Evolutionary conservation across 116 monocot species (phyloP), one percentile per base, ranked within the genome.

Genomic region (Iris pallida): DNA sequence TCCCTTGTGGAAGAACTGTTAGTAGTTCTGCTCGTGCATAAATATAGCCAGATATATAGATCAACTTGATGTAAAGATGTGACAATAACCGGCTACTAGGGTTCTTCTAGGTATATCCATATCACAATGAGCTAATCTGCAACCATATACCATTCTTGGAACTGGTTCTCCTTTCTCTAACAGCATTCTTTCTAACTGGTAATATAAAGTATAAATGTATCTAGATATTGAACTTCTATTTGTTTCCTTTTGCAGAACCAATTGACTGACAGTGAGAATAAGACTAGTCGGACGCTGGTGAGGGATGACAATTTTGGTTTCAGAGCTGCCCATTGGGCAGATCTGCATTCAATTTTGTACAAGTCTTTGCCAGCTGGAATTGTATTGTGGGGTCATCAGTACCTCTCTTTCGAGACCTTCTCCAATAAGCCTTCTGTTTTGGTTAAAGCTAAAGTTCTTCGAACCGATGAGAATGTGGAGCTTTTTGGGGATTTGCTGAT

Each of bases 371-470:
- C 83, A 51, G 7, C 71, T 0, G 79, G 57, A 2, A 53, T 65
- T 42, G 65, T 93, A 30, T 64, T 76, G 0, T 93, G 89, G 93
- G 89, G 86, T 8, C 89, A 84, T 56, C 83, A 83, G 60, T 86
- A 83, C 69, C 49, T 86, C 51, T 76, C 79, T 17, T 77, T 83
- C 11, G 55, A 59, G 18, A 47, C 41, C 46, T 70, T 59, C 0
- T 30, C 63, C 1, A 78, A 68, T 7, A 68, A 66, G 13, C 16
- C 67, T 8, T 56, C 44, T 8, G 83, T 93, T 7, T 65, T 12
- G 16, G 46, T 76, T 0, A 75, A 71, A 55, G 79, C 79, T 12
- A 70, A 57, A 78, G 71, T 42, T 11, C 9, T 81, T 5, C 16
- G 54, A 53, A 84, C 68, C 1, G 82, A 52, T 13, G 82, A 86